Conservation (phyloP, 257 asterid species). For the Penstemon eatonii region DNA sequence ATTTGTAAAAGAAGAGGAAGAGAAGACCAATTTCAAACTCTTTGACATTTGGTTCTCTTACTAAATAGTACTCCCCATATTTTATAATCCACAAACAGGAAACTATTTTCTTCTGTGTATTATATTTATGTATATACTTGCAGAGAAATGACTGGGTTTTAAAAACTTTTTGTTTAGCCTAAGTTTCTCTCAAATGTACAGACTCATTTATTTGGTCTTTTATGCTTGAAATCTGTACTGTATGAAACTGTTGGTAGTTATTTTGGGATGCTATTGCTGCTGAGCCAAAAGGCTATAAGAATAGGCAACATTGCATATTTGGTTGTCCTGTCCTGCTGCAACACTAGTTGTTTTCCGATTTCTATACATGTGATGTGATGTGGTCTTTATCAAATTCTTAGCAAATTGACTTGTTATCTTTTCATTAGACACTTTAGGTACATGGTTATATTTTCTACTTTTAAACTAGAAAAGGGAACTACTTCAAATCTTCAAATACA, state of each 20-base stretch:
- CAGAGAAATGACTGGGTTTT: slow-evolving; percentile 38
- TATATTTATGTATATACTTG: slow-evolving; percentile 62
- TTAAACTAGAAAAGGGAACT: too few relatives aligned
- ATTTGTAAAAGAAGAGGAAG: slow-evolving; percentile 29
- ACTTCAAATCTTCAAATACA: too few relatives aligned
- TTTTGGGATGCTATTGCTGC: too few relatives aligned
- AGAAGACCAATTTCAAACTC: slow-evolving; percentile 21
- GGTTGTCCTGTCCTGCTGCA: too few relatives aligned
- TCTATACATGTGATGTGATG: too few relatives aligned
- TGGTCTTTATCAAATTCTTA: too few relatives aligned
- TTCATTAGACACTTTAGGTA: too few relatives aligned
- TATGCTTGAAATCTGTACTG: slow-evolving; percentile 21
- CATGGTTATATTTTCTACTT: too few relatives aligned
- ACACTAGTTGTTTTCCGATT: too few relatives aligned
- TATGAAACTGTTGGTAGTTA: slow-evolving; percentile 5
- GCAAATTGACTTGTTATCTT: too few relatives aligned
- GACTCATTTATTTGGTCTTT: slow-evolving; percentile 31
- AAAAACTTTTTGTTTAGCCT: slow-evolving; percentile 12
- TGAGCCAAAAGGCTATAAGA: too few relatives aligned
- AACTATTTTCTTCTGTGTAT: slow-evolving; percentile 44
- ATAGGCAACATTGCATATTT: too few relatives aligned
- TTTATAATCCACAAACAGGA: slow-evolving; percentile 37
- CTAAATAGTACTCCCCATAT: slow-evolving; percentile 16
- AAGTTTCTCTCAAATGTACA: slow-evolving; percentile 43
- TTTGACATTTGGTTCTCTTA: slow-evolving; percentile 27